These are phyloP conservation scores for Botrytis cinerea DNA, from an alignment of 2,329 filamentous ascomycete species.

Conservation along the genomic window DNA sequence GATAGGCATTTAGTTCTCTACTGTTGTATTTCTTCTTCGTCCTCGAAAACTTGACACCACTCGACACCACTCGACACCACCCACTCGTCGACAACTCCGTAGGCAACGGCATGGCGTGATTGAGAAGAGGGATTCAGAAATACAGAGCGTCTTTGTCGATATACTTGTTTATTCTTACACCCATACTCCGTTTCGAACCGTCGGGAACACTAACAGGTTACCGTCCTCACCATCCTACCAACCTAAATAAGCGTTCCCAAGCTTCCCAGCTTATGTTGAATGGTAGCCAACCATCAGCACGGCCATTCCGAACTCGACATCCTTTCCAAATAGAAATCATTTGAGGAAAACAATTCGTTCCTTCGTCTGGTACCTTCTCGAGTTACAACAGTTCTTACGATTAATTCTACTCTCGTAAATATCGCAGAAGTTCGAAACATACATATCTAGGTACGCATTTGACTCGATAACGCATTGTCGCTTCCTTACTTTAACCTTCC, in stretches of 20 bases:
- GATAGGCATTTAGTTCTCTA: not conserved
- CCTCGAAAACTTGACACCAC: conserved; percentile 15
- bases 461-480: conserved; percentile 27
- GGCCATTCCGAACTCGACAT: conserved; percentile 17
- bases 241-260: not conserved
- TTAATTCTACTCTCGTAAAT: conserved; percentile 13
- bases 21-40: conserved; percentile 1
- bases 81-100: not conserved
- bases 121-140: not conserved
- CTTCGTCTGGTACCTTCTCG: not conserved
- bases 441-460: conserved; percentile 24
- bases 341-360: not conserved
- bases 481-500: conserved; percentile 23
- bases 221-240: conserved; percentile 10
- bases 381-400: not conserved
- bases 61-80: not conserved
- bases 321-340: not conserved
- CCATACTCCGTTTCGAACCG: not conserved
- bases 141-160: not conserved
- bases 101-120: not conserved
- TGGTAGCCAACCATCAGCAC: conserved; percentile 20
- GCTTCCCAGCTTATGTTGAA: not conserved
- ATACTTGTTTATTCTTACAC: not conserved
- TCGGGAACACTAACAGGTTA: conserved; percentile 11
- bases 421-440: conserved; percentile 4